Conservation (phyloP, 2,329 filamentous ascomycete genomes). For the Venturia effusa region DNA sequence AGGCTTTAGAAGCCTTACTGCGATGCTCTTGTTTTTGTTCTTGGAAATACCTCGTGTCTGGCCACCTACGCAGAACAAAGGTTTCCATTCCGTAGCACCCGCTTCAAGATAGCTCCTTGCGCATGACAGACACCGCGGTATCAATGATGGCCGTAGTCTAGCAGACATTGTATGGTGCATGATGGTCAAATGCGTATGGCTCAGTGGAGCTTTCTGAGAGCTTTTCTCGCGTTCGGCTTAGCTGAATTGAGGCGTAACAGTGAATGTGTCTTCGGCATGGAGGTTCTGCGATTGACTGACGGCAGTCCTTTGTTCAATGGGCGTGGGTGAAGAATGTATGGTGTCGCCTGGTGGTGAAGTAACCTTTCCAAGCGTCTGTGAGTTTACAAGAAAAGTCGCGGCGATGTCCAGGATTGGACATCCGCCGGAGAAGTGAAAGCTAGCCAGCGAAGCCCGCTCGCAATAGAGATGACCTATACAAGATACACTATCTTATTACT, state of each 20-base stretch:
- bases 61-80: conserved; percentile 17
- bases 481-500: too few relatives aligned
- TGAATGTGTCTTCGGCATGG: neutral
- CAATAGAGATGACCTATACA: neutral
- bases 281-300: neutral
- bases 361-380: neutral
- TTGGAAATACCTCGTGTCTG: conserved; percentile 27
- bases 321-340: neutral
- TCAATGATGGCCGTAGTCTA: conserved; percentile 20
- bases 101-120: conserved; percentile 23
- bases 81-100: conserved; percentile 19
- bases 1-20: conserved; percentile 8
- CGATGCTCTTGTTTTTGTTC: conserved; percentile 4
- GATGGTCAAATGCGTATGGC: conserved; percentile 5
- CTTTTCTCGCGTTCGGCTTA: neutral
- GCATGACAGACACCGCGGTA: conserved; percentile 30
- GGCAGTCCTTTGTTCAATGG: neutral
- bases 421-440: neutral
- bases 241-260: neutral
- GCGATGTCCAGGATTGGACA: too few relatives aligned
- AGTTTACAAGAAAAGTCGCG: neutral
- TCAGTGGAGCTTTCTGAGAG: neutral
- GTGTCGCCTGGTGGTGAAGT: neutral
- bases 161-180: conserved; percentile 22
- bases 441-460: neutral